These are phyloP conservation scores for Isabelozyma gotoi DNA, from an alignment of 805 yeast species.

Conservation along the genomic window DNA sequence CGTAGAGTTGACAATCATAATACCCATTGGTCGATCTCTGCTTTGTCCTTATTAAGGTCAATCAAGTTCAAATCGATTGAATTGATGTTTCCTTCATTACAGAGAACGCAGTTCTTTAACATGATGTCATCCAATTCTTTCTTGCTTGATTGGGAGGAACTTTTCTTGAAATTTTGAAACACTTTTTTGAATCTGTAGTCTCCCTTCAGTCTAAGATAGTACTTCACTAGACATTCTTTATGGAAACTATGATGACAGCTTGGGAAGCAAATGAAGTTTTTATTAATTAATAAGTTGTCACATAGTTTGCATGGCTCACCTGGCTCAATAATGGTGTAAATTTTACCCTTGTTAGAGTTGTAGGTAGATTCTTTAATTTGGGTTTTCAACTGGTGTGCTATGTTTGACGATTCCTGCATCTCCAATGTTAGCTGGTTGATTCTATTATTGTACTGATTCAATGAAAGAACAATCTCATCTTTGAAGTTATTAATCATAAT, in stretches of 20 bases:
- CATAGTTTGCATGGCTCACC: slow-evolving; percentile 82
- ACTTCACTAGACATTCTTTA: slow-evolving; percentile 76
- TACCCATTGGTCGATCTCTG: slow-evolving; percentile 49
- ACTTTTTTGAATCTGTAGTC: slow-evolving; percentile 67
- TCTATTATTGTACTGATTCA: slow-evolving; percentile 67
- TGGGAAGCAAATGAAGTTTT: slow-evolving; percentile 80
- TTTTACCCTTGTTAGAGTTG: slow-evolving; percentile 28
- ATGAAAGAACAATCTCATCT: slow-evolving; percentile 76
- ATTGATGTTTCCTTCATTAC: slow-evolving; percentile 72
- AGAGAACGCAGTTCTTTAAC: slow-evolving; percentile 66
- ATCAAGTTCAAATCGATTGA: slow-evolving; percentile 64
- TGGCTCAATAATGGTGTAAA: slow-evolving; percentile 71
- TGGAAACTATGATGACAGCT: slow-evolving; percentile 86
- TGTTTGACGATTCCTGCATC: slow-evolving; percentile 69
- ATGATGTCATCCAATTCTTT: slow-evolving; percentile 60
- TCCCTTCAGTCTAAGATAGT: slow-evolving; percentile 54
- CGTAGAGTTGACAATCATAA: slow-evolving; percentile 17
- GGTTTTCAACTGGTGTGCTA: slow-evolving; percentile 55
- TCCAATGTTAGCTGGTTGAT: slow-evolving; percentile 68
- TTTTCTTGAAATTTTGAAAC: slow-evolving; percentile 53
- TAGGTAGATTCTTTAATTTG: slow-evolving; percentile 53
- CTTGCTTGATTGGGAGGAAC: slow-evolving; percentile 37
- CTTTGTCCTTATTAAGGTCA: slow-evolving; percentile 30
- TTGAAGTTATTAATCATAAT: slow-evolving; percentile 79
- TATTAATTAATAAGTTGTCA: slow-evolving; percentile 61